Evolutionary conservation across 2,329 filamentous ascomycete species (phyloP), one percentile per base, ranked within the genome.

Genomic region (Bipolaris victoriae): DNA sequence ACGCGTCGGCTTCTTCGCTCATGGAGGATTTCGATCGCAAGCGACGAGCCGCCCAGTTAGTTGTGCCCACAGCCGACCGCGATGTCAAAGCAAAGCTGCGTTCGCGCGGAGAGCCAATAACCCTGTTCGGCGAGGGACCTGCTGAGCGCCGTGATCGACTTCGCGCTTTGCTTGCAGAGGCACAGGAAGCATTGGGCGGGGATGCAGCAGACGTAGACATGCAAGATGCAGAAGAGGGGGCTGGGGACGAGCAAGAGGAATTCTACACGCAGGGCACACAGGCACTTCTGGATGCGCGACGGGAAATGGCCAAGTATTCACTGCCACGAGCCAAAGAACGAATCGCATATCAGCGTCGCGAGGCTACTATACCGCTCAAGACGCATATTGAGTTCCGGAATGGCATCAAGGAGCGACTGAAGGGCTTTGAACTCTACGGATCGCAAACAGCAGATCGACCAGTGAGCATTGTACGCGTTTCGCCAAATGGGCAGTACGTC

Each of bases 361-460:
- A 98, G 75, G 87, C 91, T 20, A 87, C 84, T 0, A 97, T 98
- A 64, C 88, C 91, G 1, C 80, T 98, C 50, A 87, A 92, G 62
- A 95, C 91, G 4, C 95, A 99, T 71, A 90, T 97, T 73, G 95
- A 94, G 69, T 92, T 96, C 74, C 88, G 95, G 56, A 97, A 96
- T 75, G 86, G 87, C 24, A 84, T 98, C 74, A 97, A 96, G 78
- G 91, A 96, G 65, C 86, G 86, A 55, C 77, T 99, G 29, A 83
- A 89, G 64, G 89, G 83, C 1, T 96, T 97, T 65, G 94, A 98
- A 71, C 83, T 99, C 15, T 95, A 95, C 73, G 96, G 92, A 16
- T 96, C 91, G 72, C 95, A 99, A 77, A 92, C 92, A 0, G 92
- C 92, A 48, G 93, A 98, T 65, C 84, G 95, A 37, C 91, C 96